Evolutionary conservation across 805 yeast genomes (phyloP).

Genomic region (Blastobotrys parvus): DNA sequence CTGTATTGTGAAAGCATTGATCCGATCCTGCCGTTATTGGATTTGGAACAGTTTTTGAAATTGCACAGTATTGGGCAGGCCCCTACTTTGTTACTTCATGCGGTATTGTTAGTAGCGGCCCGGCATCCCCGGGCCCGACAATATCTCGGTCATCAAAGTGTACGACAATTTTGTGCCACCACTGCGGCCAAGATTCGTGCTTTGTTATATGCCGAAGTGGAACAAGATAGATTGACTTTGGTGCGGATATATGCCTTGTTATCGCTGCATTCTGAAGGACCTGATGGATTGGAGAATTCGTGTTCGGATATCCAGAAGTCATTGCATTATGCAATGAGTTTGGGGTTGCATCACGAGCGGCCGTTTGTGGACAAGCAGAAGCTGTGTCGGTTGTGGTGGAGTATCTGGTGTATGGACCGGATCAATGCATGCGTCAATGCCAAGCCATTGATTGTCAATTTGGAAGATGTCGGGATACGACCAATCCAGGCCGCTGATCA

Average conservation of each 20-base stretch:
- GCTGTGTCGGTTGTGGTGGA: conserved; percentile 32
- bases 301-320: conserved; percentile 32
- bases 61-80: conserved; percentile 30
- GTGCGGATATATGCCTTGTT: conserved; percentile 31
- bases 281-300: conserved; percentile 31
- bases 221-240: conserved; percentile 32
- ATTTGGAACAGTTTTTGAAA: conserved; percentile 33
- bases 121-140: conserved; percentile 31
- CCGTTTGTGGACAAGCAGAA: conserved; percentile 27
- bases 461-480: conserved; percentile 33
- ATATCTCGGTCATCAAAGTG: conserved; percentile 23
- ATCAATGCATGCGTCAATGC: conserved; percentile 34
- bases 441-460: conserved; percentile 31
- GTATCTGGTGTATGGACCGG: conserved; percentile 33
- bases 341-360: conserved; percentile 34
- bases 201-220: conserved; percentile 31
- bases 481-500: conserved; percentile 23
- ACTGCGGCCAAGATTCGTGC: conserved; percentile 31
- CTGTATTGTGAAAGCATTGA: conserved; percentile 36
- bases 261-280: conserved; percentile 34
- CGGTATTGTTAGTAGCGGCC: conserved; percentile 36
- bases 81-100: conserved; percentile 35
- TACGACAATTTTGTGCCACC: conserved; percentile 27
- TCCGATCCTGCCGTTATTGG: conserved; percentile 34
- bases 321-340: conserved; percentile 32